Evolutionary conservation across 2,329 filamentous ascomycete species (phyloP), one percentile per base, ranked within the genome.

Genomic region (Orbilia javanica): DNA sequence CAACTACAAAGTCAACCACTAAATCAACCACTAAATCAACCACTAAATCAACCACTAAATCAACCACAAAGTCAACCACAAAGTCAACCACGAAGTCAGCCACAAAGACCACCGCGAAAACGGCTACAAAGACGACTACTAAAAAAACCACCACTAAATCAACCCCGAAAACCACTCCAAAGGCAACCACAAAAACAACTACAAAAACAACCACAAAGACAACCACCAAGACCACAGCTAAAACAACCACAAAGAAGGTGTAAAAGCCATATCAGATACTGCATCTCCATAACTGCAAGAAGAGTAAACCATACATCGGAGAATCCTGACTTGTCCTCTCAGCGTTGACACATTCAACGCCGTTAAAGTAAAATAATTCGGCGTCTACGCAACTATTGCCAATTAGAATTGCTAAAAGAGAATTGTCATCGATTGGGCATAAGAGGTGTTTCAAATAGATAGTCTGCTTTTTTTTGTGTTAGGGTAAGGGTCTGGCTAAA

Each of bases 71-170:
- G 10, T 29, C 22, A 4, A 52, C 48, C 2, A 7, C 46, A 39
- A 50, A 25, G 20, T 25, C 46, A 27, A 50, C 46, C 5, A 8
- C 20, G 8, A 48, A 48, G 18, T 22, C n/a, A 3, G 22, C 44
- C 11, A 8, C 44, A 22, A 48, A 20, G 18, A 68, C 65, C 3
- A 46, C 65, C 22, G 3, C 22, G 15, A 68, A 68, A 46, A 57
- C 65, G 3, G 31, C 48, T 27, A 10, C 44, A 25, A 48, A 46
- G 5, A 46, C 42, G 3, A 46, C 42, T 2, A 20, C 39, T 11
- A 44, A 44, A 5, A 44, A 31, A 22, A 44, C 34, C 27, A 18
- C 57, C n/a, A n/a, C n/a, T n/a, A n/a, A n/a, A 10, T 29, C 39
- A 44, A 44, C 39, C 5, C 5, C 20, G 2, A 48, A 48, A 25